Base-by-base conservation (phyloP, 2,329 filamentous ascomycete species). In the Coleophoma crateriformis region DNA sequence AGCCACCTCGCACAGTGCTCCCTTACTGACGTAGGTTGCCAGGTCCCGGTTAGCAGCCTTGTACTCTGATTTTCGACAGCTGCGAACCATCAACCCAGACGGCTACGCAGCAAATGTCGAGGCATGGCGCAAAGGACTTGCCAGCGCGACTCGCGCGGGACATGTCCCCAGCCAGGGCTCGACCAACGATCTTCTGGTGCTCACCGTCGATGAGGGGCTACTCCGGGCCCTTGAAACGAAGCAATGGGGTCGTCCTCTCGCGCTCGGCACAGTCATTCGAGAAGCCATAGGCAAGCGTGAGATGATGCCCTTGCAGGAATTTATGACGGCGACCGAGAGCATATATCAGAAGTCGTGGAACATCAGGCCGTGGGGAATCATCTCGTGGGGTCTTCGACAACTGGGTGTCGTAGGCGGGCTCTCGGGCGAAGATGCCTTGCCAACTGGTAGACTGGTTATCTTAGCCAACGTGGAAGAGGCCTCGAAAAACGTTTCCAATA, bases 41-140 rank as follows among this genome's bases (percentile, higher is more conserved):
- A 90, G 85, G 71, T 79, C 84, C 55, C 87, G 90, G 45, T 77
- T 96, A 12, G 84, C 88, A 12, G 91, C 90, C 5, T 82, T 96
- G 42, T 96, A 95, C 71, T 91, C 90, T 44, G 90, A 96, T 66
- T 95, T 96, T 64, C 76, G 82, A 35, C 70, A 81, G 5, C 89
- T 92, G 58, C 78, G 78, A 60, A 81, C 78, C 37, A 81, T 87
- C 19, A 95, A 96, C 63, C 88, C 90, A 1, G 89, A 95, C 66
- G 90, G 89, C 61, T 96, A 90, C 71, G 71, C 76, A 17, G 88
- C 90, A 40, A 96, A 96, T 65, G 74, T 89, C 39, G 71, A 78
- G 7, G 88, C 89, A 47, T 96, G 90, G 90, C 82, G 85, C 50
- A 78, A 79, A 37, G 90, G 84, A 2, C 76, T 96, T 39, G 77